Evolutionary conservation across 768 basidiomycete genomes (phyloP).

Genomic region (Tulasnella calospora): DNA sequence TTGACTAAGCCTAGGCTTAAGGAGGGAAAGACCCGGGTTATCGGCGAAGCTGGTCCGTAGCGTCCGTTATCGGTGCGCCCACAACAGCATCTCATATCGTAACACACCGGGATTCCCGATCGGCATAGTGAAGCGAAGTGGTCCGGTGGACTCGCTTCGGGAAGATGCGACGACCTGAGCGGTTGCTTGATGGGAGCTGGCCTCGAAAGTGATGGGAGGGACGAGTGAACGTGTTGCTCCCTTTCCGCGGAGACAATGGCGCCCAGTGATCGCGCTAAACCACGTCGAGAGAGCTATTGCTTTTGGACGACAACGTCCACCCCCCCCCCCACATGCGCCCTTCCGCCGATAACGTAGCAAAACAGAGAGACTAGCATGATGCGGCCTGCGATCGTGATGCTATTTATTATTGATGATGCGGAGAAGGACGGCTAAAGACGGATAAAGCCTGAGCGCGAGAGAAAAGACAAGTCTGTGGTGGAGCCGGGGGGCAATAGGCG

Average conservation of each 20-base stretch:
- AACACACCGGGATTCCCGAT: conserved; percentile 10
- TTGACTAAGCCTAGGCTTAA: conserved; percentile 5
- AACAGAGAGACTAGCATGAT: not conserved
- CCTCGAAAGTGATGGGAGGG: not conserved
- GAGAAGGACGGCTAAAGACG: conserved; percentile 4
- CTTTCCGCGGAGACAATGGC: not conserved
- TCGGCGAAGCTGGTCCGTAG: conserved; percentile 6
- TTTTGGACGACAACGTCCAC: not conserved
- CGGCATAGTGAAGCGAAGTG: conserved; percentile 3
- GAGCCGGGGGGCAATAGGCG: not conserved
- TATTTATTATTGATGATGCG: not conserved
- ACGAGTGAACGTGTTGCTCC: not conserved
- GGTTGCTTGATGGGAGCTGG: not conserved
- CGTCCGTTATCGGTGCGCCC: conserved; percentile 1
- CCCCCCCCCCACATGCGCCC: not conserved
- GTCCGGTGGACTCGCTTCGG: conserved; percentile 11
- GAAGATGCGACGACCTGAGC: conserved; percentile 7
- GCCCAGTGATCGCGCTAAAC: not conserved
- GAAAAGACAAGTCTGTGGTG: not conserved
- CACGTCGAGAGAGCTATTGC: not conserved
- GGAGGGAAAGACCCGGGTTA: not conserved
- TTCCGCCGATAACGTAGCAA: conserved; percentile 4
- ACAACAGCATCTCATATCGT: not conserved
- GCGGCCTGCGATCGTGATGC: not conserved
- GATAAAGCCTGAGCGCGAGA: not conserved